Percentiles rank a stretch among this genome's conserved stretches.
These are phyloP conservation scores for Daldinia eschscholtzii DNA, from an alignment of 2,329 filamentous ascomycete species.

Conservation along the genomic window DNA sequence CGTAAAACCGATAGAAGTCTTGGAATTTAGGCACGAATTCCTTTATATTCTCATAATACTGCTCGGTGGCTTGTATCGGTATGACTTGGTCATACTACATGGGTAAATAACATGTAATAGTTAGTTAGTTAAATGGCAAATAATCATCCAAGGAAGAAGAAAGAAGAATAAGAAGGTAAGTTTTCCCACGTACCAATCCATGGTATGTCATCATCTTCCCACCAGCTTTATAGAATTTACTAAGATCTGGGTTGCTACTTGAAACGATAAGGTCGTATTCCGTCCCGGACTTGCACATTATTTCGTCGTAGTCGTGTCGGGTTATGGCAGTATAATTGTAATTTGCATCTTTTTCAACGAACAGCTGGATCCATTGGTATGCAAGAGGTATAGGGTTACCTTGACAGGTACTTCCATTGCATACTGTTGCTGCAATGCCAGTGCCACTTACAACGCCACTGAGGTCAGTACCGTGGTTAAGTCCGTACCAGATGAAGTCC, in stretches of 20 bases:
- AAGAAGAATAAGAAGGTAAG: background rate
- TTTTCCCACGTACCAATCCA: background rate
- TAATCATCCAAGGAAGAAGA: background rate
- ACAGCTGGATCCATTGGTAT: background rate
- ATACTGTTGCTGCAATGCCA: slow-evolving; percentile 29
- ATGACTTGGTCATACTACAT: slow-evolving; percentile 40
- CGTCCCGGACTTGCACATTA: background rate
- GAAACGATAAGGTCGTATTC: background rate
- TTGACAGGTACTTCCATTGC: slow-evolving; percentile 5
- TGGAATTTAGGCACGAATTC: slow-evolving; percentile 24
- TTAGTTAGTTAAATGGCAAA: background rate
- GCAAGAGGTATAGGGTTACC: background rate
- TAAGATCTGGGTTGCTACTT: slow-evolving; percentile 1
- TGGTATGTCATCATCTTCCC: background rate
- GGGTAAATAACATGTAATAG: background rate
- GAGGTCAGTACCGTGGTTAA: slow-evolving; percentile 35
- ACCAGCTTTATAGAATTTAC: background rate
- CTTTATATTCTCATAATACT: slow-evolving; percentile 36
- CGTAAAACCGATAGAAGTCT: slow-evolving; percentile 39
- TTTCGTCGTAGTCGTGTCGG: background rate
- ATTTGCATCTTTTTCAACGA: background rate
- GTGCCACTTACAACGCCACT: slow-evolving; percentile 28
- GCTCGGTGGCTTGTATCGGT: slow-evolving; percentile 33
- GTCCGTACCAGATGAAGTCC: slow-evolving; percentile 39
- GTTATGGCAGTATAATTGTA: background rate